These are phyloP conservation scores for Mucor piriformis DNA, from an alignment of 371 early-diverging fungal species.

Conservation along the genomic window DNA sequence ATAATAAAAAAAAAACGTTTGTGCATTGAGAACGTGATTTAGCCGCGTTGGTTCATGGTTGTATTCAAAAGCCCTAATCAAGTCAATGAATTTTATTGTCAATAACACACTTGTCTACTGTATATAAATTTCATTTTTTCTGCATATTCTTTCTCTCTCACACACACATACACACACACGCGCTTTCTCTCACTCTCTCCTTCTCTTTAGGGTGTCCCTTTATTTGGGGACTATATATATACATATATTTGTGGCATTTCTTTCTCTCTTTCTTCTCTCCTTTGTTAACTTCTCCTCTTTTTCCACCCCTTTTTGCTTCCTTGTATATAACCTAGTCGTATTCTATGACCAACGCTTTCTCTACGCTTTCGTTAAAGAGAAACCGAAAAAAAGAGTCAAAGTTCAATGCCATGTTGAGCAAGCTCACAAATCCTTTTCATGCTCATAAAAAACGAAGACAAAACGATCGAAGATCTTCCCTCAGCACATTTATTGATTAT, in stretches of 20 bases:
- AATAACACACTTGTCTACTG: neutral
- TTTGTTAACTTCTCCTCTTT: neutral
- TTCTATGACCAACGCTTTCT: constrained; percentile 23
- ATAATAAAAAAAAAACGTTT: neutral
- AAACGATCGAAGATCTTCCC: neutral
- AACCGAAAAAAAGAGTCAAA: constrained; percentile 17
- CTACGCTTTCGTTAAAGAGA: constrained; percentile 23
- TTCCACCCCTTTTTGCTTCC: neutral
- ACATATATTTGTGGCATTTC: neutral
- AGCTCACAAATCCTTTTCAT: constrained; percentile 14
- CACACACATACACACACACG: too few relatives aligned
- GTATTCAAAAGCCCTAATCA: neutral
- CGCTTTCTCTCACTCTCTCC: neutral
- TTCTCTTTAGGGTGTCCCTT: neutral
- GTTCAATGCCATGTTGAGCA: constrained; percentile 9
- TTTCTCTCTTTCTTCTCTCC: neutral
- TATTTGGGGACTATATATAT: neutral
- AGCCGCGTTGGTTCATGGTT: neutral
- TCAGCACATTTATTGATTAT: constrained; percentile 15
- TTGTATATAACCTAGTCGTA: too few relatives aligned
- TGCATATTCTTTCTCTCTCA: constrained; percentile 15
- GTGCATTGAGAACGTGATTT: constrained; percentile 1
- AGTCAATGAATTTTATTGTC: constrained; percentile 1
- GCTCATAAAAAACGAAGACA: constrained; percentile 10
- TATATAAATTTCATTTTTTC: constrained; percentile 6